Evolutionary conservation across 257 asterid species (phyloP).

Genomic region (Buddleja alternifolia): DNA sequence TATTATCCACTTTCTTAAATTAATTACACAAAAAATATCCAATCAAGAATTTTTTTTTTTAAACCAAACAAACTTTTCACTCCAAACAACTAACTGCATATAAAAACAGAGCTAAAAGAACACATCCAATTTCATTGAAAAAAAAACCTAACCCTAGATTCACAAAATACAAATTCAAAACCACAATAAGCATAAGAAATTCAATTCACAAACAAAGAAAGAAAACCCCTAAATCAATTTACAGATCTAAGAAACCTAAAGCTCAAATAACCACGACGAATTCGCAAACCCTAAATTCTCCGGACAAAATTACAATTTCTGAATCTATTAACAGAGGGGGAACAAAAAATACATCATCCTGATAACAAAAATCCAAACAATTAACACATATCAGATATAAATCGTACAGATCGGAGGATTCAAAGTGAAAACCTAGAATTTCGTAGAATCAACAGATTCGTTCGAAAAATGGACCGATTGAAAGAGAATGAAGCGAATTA

Average conservation of each 20-base stretch:
- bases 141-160: constrained; percentile 57
- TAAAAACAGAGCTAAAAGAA: constrained; percentile 9
- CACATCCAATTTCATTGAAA: constrained; percentile 19
- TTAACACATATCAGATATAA: constrained; percentile 13
- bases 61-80: not conserved
- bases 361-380: not conserved
- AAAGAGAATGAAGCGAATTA: constrained; percentile 33
- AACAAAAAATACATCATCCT: not conserved
- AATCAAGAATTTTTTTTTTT: not conserved
- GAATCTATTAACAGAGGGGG: constrained; percentile 25
- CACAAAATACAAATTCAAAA: constrained; percentile 10
- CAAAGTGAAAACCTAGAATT: constrained; percentile 42
- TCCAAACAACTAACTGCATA: constrained; percentile 17
- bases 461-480: constrained; percentile 39
- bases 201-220: constrained; percentile 35
- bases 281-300: constrained; percentile 45
- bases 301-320: constrained; percentile 9
- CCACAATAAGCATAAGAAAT: not conserved
- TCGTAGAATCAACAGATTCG: constrained; percentile 11
- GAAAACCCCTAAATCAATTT: constrained; percentile 39
- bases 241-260: constrained; percentile 34
- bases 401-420: constrained; percentile 39
- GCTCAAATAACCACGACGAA: constrained; percentile 26
- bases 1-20: not conserved
- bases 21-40: constrained; percentile 5